Base-by-base conservation (phyloP, 2,329 filamentous ascomycete genomes). In the Verticillium dahliae region DNA sequence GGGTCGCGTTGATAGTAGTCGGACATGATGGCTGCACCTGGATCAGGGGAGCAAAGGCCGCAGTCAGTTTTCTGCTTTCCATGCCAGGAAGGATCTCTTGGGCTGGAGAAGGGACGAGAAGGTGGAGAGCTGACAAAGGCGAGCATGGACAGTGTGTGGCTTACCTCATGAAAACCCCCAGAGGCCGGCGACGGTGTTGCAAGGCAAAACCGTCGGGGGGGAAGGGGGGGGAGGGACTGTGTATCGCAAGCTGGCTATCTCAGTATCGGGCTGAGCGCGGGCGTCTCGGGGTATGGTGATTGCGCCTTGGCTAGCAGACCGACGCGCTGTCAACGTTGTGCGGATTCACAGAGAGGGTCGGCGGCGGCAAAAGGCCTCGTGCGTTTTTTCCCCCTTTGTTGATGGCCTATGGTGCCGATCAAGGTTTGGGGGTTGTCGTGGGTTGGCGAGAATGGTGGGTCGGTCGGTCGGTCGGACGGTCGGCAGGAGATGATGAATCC, bases 1-100 rank as follows among this genome's bases (percentile, higher is more conserved):
- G 75, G 75, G 67, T 74, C 76, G 41, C 75, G 75, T 67, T 81
- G 80, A 65, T 80, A 81, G 68, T 86, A 85, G 70, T 86, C 83
- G 69, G 83, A 81, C 84, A 87, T 87, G 70, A 65, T 75, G 64
- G 61, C 60, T 69, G 67, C 68, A 70, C 80, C 79, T 68, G 80
- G 57, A 50, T 27, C n/a, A 34, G 38, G 50, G 27, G 39, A 56
- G 38, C 27, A 45, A 60, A 41, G 38, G 18, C 38, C 59, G 55
- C 61, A 61, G 59, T 65, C 62, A 64, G 64, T 61, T 22, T 50
- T 50, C 45, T 18, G 45, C 45, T n/a, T n/a, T 9, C 22, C 45
- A n/a, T 10, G 45, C 15, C 45, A 50, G 45, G 6, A 45, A 7
- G 39, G 15, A 45, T n/a, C 11, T 9, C n/a, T n/a, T 10, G 18